phyloP scores from a whole-genome alignment of 257 asterid species.

The Striga asiatica region DNA sequence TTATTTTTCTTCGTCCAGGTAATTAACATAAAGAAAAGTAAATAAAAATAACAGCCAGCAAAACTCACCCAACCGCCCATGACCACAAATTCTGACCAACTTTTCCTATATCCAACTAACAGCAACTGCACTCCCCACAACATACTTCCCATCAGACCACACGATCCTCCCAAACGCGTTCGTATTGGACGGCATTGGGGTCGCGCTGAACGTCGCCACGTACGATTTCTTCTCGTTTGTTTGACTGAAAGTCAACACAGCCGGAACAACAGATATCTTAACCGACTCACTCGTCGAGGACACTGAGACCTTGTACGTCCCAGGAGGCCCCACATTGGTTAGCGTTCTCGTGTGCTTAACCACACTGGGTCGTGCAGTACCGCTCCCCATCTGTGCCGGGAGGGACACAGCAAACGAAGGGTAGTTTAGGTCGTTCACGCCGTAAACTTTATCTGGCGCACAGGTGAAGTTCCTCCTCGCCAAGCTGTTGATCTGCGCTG shows the following conservation, averaged over 20 bases:
- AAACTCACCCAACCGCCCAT: background rate
- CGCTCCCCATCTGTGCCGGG: constrained; percentile 18
- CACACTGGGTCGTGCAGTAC: constrained; percentile 17
- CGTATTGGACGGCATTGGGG: constrained; percentile 40
- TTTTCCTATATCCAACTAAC: constrained; percentile 48
- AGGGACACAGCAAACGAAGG: constrained; percentile 66
- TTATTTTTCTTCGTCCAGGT: background rate
- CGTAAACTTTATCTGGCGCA: constrained; percentile 34
- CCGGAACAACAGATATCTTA: constrained; percentile 58
- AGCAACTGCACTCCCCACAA: constrained; percentile 78
- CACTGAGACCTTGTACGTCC: constrained; percentile 58
- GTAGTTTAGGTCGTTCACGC: constrained; percentile 68
- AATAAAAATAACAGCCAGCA: background rate
- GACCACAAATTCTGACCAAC: background rate
- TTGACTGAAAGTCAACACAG: constrained; percentile 35
- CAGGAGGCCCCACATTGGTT: constrained; percentile 66
- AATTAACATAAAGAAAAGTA: background rate
- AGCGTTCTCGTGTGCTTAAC: constrained; percentile 62
- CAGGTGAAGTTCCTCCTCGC: constrained; percentile 65
- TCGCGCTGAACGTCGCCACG: constrained; percentile 45
- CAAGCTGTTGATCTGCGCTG: constrained; percentile 42
- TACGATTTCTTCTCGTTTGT: constrained; percentile 57
- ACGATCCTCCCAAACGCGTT: constrained; percentile 62
- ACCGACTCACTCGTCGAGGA: constrained; percentile 24
- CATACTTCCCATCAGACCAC: constrained; percentile 82